Percentiles rank a stretch among this genome's conserved stretches.
phyloP scores from a whole-genome alignment of 208 protist species.

The Leishmania arabica region DNA sequence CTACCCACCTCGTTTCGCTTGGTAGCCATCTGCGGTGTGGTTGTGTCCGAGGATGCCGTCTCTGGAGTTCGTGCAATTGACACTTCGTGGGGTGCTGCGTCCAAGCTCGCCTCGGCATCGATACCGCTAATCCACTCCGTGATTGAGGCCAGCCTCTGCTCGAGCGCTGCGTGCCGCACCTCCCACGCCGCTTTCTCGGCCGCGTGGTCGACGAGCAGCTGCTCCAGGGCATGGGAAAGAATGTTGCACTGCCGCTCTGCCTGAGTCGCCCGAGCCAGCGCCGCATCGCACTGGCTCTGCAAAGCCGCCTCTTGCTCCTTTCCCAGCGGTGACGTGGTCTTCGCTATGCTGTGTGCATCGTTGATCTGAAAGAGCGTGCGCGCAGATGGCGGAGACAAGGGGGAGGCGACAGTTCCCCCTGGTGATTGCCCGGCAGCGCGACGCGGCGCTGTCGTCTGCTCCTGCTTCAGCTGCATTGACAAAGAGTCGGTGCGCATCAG shows the following conservation, averaged over 20 bases:
- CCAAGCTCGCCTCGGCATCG: slow-evolving; percentile 23
- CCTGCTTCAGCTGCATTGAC: background rate
- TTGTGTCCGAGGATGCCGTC: background rate
- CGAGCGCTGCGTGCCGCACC: slow-evolving; percentile 19
- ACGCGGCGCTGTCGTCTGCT: background rate
- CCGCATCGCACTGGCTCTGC: slow-evolving; percentile 23
- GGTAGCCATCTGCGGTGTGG: background rate
- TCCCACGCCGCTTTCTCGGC: slow-evolving; percentile 26
- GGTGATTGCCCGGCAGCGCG: background rate
- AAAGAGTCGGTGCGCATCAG: slow-evolving; percentile 18
- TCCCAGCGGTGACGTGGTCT: background rate
- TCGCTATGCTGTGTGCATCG: slow-evolving; percentile 12
- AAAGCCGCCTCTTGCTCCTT: background rate
- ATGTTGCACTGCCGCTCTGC: slow-evolving; percentile 29
- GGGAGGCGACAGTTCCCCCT: slow-evolving; percentile 7
- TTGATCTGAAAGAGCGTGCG: slow-evolving; percentile 29
- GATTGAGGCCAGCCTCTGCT: slow-evolving; percentile 23
- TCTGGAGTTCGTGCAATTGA: background rate
- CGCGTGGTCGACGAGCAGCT: slow-evolving; percentile 22
- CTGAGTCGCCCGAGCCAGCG: slow-evolving; percentile 22
- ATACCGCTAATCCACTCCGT: slow-evolving; percentile 24
- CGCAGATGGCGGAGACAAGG: slow-evolving; percentile 25
- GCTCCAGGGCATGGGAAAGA: slow-evolving; percentile 29
- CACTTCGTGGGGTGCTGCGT: background rate
- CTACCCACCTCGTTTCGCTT: background rate